A percentile compares a stretch with the other conserved stretches of the same genome.
phyloP scores from a whole-genome alignment of 345 rosid genomes.

The Eutrema yunnanense region DNA sequence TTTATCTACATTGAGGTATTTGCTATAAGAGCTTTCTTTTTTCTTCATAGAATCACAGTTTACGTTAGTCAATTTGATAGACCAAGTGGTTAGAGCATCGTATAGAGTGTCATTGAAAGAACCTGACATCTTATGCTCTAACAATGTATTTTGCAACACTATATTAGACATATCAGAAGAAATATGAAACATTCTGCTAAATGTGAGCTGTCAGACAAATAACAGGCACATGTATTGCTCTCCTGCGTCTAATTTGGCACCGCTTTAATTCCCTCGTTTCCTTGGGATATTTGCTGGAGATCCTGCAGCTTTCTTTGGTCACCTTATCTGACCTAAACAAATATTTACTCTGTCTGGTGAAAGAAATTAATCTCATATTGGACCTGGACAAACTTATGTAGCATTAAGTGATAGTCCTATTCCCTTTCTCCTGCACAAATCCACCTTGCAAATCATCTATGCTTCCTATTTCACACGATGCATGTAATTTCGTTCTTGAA shows the following conservation, averaged over 20 bases:
- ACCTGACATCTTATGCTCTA: background rate
- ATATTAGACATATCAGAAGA: background rate
- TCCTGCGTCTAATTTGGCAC: background rate
- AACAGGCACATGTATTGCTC: background rate
- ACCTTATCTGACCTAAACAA: background rate
- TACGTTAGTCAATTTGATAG: background rate
- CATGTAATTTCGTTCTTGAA: constrained; percentile 6
- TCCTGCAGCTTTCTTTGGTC: background rate
- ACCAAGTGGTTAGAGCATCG: constrained; percentile 1
- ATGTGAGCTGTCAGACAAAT: constrained; percentile 1
- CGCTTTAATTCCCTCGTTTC: background rate
- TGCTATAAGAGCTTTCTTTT: background rate
- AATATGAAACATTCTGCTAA: background rate
- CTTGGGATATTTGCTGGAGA: background rate
- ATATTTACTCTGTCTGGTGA: background rate
- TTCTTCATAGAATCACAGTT: background rate
- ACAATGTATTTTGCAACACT: background rate
- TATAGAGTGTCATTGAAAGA: background rate
- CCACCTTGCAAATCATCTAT: background rate
- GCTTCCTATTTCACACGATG: background rate
- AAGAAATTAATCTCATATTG: background rate
- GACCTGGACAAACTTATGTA: background rate
- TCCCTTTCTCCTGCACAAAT: background rate
- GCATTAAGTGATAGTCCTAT: background rate
- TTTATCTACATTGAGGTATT: constrained; percentile 91